A percentile compares a stretch with the other conserved stretches of the same genome.
These are phyloP conservation scores for Fusarium coffeatum DNA, from an alignment of 2,329 filamentous ascomycete genomes.

Conservation along the genomic window DNA sequence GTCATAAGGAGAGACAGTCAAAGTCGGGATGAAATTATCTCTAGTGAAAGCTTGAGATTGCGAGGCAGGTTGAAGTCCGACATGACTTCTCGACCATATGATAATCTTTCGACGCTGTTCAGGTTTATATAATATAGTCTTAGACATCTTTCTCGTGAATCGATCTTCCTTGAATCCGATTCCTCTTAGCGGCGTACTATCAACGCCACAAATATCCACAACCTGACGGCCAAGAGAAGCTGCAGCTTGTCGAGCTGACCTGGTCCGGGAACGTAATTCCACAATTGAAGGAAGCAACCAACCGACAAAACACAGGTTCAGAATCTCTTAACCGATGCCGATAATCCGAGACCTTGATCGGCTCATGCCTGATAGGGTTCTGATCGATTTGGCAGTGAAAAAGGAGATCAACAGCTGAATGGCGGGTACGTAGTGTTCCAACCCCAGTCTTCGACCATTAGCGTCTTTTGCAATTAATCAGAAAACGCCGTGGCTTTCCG, in stretches of 20 bases:
- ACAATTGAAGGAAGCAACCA: not conserved
- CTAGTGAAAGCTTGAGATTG: not conserved
- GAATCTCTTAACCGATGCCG: conserved; percentile 7
- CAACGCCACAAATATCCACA: conserved; percentile 18
- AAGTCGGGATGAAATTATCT: not conserved
- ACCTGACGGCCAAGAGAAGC: not conserved
- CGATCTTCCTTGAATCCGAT: not conserved
- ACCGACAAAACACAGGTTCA: not conserved
- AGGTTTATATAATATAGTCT: not conserved
- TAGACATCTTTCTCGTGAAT: not conserved
- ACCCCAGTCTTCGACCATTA: conserved; percentile 1
- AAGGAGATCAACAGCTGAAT: conserved; percentile 14
- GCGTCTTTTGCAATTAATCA: conserved; percentile 4
- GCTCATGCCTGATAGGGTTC: not conserved
- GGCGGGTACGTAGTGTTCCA: not conserved
- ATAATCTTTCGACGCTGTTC: not conserved
- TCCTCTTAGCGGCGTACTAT: not conserved
- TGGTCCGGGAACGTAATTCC: not conserved
- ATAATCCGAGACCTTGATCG: not conserved
- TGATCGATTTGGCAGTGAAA: not conserved
- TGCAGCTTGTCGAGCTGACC: not conserved
- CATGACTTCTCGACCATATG: not conserved
- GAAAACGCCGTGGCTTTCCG: conserved; percentile 14
- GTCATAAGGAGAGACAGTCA: not conserved
- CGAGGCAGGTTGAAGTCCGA: not conserved